These are phyloP conservation scores for Camellia japonica DNA, from an alignment of 148 eudicot genomes.

Conservation along the genomic window DNA sequence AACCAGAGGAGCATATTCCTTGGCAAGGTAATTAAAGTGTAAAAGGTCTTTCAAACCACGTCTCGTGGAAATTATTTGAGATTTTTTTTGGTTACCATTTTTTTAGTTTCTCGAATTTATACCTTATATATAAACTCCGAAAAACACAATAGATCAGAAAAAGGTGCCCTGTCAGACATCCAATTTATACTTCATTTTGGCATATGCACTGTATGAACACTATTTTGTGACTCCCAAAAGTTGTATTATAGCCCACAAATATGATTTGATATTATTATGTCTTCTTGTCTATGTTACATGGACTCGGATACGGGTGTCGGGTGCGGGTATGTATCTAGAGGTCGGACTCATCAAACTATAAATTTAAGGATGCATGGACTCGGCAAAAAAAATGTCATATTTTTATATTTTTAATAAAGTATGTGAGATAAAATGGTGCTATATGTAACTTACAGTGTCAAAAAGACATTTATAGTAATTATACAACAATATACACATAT, in stretches of 20 bases:
- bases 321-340: no score
- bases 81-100: conserved; percentile 5
- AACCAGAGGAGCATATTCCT: conserved; percentile 31
- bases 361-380: no score
- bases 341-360: no score
- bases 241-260: not conserved
- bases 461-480: no score
- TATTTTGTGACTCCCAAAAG: conserved; percentile 2
- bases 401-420: no score
- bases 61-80: not conserved
- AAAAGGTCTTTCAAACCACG: not conserved
- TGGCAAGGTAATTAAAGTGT: conserved; percentile 36
- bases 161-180: not conserved
- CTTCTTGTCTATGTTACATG: no score
- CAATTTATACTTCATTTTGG: not conserved
- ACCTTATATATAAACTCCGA: not conserved
- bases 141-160: not conserved
- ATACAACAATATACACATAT: no score
- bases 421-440: no score
- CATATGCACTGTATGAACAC: not conserved
- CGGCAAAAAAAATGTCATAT: no score
- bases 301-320: no score
- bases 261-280: not conserved
- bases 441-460: no score
- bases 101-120: not conserved